Percentiles rank a stretch among this genome's conserved stretches.
These are phyloP conservation scores for Suillus decipiens DNA, from an alignment of 768 basidiomycete species.

Conservation along the genomic window DNA sequence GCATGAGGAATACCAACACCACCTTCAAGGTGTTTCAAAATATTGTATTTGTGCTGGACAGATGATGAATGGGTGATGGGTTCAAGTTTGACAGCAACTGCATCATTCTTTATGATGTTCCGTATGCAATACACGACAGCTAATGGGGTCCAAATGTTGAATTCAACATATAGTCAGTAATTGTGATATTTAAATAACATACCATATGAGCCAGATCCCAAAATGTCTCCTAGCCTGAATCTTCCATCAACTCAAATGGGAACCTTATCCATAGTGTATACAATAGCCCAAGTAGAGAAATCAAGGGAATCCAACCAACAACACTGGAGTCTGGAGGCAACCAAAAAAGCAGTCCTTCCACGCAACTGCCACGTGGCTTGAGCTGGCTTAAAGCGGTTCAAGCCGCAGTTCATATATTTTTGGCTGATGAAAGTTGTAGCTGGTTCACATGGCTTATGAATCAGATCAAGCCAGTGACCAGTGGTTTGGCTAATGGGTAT, in stretches of 20 bases:
- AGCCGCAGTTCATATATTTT: not conserved
- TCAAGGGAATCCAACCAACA: not conserved
- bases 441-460: not conserved
- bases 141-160: not conserved
- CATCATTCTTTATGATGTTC: constrained; percentile 1
- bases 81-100: too few species aligned
- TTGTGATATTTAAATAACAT: not conserved
- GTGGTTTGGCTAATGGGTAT: not conserved
- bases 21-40: too few species aligned
- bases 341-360: not conserved
- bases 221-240: not conserved
- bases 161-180: not conserved
- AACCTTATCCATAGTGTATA: constrained; percentile 1
- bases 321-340: too few species aligned
- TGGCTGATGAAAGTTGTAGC: not conserved
- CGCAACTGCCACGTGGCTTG: too few species aligned
- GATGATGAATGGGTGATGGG: too few species aligned
- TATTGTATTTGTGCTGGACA: too few species aligned
- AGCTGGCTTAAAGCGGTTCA: not conserved
- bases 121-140: not conserved
- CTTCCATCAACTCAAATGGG: not conserved
- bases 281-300: not conserved
- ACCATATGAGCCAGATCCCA: not conserved
- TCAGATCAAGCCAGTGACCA: not conserved
- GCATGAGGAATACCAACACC: too few species aligned